Conservation (phyloP, 2,329 filamentous ascomycete species). For the Xylaria sp. region DNA sequence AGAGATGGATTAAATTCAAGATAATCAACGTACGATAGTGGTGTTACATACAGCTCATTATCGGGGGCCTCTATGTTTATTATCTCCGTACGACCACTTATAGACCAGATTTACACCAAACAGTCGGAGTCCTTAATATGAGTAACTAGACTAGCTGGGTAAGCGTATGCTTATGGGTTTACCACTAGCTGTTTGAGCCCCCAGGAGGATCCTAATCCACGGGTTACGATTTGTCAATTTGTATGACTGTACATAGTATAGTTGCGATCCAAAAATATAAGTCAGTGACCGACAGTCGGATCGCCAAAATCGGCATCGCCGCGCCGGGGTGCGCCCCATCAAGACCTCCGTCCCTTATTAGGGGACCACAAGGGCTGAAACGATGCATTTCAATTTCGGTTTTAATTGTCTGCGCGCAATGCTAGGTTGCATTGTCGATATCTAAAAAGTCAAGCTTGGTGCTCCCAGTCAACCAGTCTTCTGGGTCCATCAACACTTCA, state of each 20-base stretch:
- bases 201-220: conserved; percentile 19
- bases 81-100: conserved; percentile 3
- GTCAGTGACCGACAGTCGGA: conserved; percentile 19
- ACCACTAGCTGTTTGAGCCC: conserved; percentile 21
- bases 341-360: conserved; percentile 25
- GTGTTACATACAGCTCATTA: conserved; percentile 24
- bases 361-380: conserved; percentile 23
- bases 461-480: conserved; percentile 3
- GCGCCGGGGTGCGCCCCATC: conserved; percentile 27
- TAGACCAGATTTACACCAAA: conserved; percentile 8
- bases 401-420: conserved; percentile 8
- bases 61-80: conserved; percentile 10
- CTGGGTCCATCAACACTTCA: conserved; percentile 11
- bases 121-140: conserved; percentile 25
- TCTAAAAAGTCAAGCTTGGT: conserved; percentile 24
- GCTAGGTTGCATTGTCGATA: conserved; percentile 10
- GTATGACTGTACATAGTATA: conserved; percentile 26
- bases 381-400: conserved; percentile 12
- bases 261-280: conserved; percentile 21
- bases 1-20: conserved; percentile 7
- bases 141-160: conserved; percentile 12
- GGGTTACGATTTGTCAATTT: conserved; percentile 22
- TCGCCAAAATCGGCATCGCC: conserved; percentile 28
- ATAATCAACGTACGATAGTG: conserved; percentile 26
- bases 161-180: conserved; percentile 19